Evolutionary conservation across 371 early-diverging fungal species (phyloP).

Genomic region (Parasitella parasitica): DNA sequence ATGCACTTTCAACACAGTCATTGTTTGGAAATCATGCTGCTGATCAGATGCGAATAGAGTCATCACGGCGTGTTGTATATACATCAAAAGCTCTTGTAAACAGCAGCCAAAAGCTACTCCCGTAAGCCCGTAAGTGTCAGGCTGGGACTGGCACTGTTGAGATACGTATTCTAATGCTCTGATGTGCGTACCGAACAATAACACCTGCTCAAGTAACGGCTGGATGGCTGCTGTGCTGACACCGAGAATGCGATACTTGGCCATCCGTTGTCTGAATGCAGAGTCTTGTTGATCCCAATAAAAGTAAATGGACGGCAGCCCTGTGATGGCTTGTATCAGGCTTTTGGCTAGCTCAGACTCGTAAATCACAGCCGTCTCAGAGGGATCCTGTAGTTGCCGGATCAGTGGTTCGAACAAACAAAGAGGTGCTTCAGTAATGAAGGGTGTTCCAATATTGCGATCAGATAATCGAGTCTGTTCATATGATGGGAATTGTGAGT

Average conservation of each 20-base stretch:
- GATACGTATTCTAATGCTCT: slow-evolving; percentile 29
- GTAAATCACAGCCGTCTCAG: not conserved
- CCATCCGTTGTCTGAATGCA: not conserved
- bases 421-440: slow-evolving; percentile 40
- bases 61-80: slow-evolving; percentile 40
- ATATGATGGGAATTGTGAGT: slow-evolving; percentile 5
- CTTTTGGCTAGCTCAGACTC: slow-evolving; percentile 22
- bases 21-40: not conserved
- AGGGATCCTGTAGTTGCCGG: not conserved
- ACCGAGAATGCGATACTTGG: slow-evolving; percentile 40
- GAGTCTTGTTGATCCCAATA: slow-evolving; percentile 15
- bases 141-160: slow-evolving; percentile 32
- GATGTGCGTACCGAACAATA: slow-evolving; percentile 40
- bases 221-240: slow-evolving; percentile 31
- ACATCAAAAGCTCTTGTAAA: slow-evolving; percentile 34
- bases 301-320: slow-evolving; percentile 36
- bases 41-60: slow-evolving; percentile 1
- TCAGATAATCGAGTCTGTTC: slow-evolving; percentile 9
- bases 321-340: slow-evolving; percentile 25
- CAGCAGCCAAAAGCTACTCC: slow-evolving; percentile 53
- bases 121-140: slow-evolving; percentile 39
- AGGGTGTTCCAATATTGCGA: slow-evolving; percentile 31
- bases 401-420: slow-evolving; percentile 34
- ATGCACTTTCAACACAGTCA: slow-evolving; percentile 32
- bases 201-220: slow-evolving; percentile 25